Conservation (phyloP, 176 grass and related monocot species). For the Oropetium thomaeum region DNA sequence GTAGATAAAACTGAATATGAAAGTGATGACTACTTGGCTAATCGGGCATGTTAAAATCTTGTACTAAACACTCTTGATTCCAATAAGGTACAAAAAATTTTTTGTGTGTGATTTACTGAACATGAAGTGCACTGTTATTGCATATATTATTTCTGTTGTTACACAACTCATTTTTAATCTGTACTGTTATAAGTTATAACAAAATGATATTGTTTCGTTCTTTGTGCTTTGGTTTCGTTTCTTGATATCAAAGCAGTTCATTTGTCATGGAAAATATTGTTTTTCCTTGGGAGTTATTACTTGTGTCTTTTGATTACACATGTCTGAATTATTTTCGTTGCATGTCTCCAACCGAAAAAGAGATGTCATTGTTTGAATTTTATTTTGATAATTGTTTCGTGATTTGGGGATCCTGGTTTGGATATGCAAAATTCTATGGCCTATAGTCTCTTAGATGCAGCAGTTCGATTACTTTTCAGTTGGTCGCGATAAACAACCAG, state of each 20-base stretch:
- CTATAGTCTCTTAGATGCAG: not conserved
- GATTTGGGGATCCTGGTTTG: not conserved
- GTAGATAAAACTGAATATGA: no score
- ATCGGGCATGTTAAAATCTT: no score
- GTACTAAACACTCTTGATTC: no score
- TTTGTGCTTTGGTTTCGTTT: no score
- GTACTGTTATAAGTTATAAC: no score
- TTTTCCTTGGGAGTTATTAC: not conserved
- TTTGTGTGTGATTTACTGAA: no score
- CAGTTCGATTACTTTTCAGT: slow-evolving; percentile 7
- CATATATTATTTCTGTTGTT: no score
- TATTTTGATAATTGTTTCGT: not conserved
- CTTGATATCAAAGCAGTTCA: not conserved
- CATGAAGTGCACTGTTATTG: no score
- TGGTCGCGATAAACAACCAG: slow-evolving; percentile 70
- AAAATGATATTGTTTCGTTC: not conserved
- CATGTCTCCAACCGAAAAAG: not conserved
- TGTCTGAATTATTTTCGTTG: not conserved
- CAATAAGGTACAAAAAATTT: no score
- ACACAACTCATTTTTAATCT: no score
- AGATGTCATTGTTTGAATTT: no score
- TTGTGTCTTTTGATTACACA: not conserved
- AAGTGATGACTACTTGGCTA: no score
- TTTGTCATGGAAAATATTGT: not conserved
- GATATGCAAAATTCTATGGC: slow-evolving; percentile 8